Conservation (phyloP, 371 early-diverging fungal species). For the Lichtheimia hyalospora region DNA sequence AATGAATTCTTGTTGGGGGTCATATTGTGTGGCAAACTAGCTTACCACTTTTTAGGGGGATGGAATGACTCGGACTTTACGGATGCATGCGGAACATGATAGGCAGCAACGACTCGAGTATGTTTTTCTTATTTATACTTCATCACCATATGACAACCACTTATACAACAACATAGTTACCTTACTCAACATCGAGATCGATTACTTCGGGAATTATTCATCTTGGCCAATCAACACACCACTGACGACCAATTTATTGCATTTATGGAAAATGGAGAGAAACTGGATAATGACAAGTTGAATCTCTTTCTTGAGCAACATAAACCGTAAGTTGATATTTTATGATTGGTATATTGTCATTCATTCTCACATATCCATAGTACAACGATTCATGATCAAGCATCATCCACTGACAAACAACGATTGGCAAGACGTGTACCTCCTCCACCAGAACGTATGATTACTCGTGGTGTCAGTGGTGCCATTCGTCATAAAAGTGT, state of each 20-base stretch:
- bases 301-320: constrained; percentile 30
- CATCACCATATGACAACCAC: not conserved
- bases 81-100: constrained; percentile 3
- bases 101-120: constrained; percentile 7
- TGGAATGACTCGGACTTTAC: constrained; percentile 1
- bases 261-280: constrained; percentile 23
- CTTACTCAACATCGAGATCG: constrained; percentile 2
- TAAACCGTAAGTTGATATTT: constrained; percentile 14
- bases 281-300: constrained; percentile 17
- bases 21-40: not conserved
- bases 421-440: constrained; percentile 27
- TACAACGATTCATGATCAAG: not conserved
- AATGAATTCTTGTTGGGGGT: not conserved
- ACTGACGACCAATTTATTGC: constrained; percentile 15
- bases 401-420: not conserved
- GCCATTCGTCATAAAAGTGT: constrained; percentile 64
- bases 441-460: constrained; percentile 73
- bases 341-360: too few relatives aligned
- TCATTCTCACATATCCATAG: not conserved
- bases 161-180: not conserved
- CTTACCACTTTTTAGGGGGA: not conserved
- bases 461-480: constrained; percentile 71
- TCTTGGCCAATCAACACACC: not conserved
- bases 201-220: constrained; percentile 7
- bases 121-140: not conserved